A percentile compares a stretch with the other conserved stretches of the same genome.
These are phyloP conservation scores for Fusarium nanum DNA, from an alignment of 2,329 filamentous ascomycete species.

Conservation along the genomic window DNA sequence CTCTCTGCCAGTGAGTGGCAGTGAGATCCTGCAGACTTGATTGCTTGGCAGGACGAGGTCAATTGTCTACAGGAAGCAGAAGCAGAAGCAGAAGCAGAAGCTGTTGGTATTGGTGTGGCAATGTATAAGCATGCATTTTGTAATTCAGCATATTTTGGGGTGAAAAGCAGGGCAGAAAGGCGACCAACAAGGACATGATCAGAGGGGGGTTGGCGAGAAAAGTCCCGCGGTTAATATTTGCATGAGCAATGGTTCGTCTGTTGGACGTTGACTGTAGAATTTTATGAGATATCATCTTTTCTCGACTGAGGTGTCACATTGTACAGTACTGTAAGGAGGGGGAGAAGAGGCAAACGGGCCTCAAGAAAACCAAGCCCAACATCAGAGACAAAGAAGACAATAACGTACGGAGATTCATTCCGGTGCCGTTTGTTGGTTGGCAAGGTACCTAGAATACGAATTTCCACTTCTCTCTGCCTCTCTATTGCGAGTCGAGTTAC, in stretches of 20 bases:
- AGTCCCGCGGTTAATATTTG: background rate
- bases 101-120: background rate
- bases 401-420: background rate
- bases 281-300: conserved; percentile 38
- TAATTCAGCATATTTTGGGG: background rate
- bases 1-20: background rate
- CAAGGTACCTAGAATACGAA: background rate
- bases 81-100: conserved; percentile 1
- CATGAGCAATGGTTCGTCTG: background rate
- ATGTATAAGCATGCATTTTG: conserved; percentile 1
- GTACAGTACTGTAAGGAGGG: conserved; percentile 5
- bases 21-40: conserved; percentile 31
- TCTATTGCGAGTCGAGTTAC: conserved; percentile 6
- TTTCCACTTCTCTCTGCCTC: background rate
- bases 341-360: conserved; percentile 13
- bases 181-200: conserved; percentile 15
- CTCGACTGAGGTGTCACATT: conserved; percentile 17
- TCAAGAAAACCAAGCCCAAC: conserved; percentile 5
- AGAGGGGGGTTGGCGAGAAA: background rate
- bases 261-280: background rate
- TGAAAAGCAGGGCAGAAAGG: background rate
- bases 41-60: background rate
- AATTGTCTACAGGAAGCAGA: background rate
- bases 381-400: background rate
- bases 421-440: background rate